Conservation (phyloP, 306 rosid species). For the Morella rubra region DNA sequence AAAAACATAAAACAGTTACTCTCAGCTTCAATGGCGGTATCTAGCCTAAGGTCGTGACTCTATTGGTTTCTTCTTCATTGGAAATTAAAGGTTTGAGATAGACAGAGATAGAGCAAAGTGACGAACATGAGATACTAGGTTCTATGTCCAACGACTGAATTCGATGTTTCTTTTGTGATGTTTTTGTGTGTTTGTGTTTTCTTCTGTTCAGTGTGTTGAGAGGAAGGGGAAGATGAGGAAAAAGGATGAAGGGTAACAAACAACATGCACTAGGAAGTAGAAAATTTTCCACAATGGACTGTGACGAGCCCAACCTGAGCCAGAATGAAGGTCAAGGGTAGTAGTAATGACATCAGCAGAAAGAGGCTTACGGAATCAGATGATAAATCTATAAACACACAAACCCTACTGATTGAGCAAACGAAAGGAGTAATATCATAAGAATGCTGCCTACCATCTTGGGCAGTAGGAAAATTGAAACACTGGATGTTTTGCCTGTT, state of each 20-base stretch:
- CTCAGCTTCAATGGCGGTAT: not conserved
- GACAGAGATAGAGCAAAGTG: not conserved
- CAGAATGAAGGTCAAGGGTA: not conserved
- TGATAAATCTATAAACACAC: not conserved
- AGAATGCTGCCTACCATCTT: slow-evolving; percentile 68
- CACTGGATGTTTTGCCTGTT: slow-evolving; percentile 66
- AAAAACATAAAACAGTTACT: not conserved
- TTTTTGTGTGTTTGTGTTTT: too few relatives aligned
- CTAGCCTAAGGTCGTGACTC: not conserved
- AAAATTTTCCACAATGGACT: too few relatives aligned
- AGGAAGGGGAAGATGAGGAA: not conserved
- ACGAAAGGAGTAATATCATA: not conserved
- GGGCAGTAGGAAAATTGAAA: slow-evolving; percentile 72
- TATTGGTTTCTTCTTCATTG: not conserved
- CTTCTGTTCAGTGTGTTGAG: too few relatives aligned
- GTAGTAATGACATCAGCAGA: not conserved
- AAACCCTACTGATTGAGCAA: not conserved
- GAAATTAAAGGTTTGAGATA: not conserved
- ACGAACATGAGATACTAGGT: not conserved
- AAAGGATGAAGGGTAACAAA: not conserved
- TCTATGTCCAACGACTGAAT: not conserved
- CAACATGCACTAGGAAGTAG: not conserved
- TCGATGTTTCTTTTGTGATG: too few relatives aligned
- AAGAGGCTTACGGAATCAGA: not conserved
- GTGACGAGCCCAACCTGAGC: not conserved